Conservation (phyloP, 2,329 filamentous ascomycete genomes). For the Trichoderma atroviride region DNA sequence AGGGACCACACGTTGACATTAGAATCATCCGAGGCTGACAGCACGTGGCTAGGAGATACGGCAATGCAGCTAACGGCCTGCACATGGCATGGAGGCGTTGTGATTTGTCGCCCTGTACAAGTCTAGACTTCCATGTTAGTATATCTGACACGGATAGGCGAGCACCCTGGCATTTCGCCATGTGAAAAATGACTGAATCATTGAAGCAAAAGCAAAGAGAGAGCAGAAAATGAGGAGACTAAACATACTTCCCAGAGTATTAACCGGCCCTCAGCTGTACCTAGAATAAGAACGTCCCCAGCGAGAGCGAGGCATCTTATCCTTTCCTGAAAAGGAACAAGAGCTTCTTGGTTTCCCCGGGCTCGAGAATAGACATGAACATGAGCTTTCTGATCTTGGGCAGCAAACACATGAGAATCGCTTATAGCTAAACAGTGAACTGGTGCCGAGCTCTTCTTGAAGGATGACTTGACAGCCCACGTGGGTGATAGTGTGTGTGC, state of each 20-base stretch:
- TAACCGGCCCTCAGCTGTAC: conserved; percentile 81
- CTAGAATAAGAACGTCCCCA: conserved; percentile 73
- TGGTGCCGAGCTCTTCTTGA: conserved; percentile 90
- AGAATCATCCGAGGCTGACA: conserved; percentile 82
- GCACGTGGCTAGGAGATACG: conserved; percentile 69
- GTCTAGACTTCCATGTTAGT: conserved; percentile 51
- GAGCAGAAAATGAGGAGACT: conserved; percentile 29
- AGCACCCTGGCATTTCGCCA: not conserved
- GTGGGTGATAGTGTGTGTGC: conserved; percentile 79
- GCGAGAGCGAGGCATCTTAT: conserved; percentile 77
- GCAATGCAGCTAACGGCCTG: conserved; percentile 78
- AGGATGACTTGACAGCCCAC: conserved; percentile 71
- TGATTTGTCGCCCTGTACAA: conserved; percentile 74
- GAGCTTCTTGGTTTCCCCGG: conserved; percentile 83
- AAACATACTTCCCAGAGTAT: conserved; percentile 85
- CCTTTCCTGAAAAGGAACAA: conserved; percentile 84
- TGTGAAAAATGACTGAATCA: conserved; percentile 14
- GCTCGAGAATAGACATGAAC: conserved; percentile 88
- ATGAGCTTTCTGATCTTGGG: conserved; percentile 87
- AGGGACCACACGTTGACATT: conserved; percentile 93
- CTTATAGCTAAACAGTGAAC: conserved; percentile 79
- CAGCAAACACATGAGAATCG: conserved; percentile 83
- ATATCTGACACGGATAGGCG: not conserved
- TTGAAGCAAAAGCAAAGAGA: conserved; percentile 9
- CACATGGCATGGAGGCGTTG: conserved; percentile 76